phyloP scores from a whole-genome alignment of 2,329 filamentous ascomycete species.

The Ophiostoma quercus region DNA sequence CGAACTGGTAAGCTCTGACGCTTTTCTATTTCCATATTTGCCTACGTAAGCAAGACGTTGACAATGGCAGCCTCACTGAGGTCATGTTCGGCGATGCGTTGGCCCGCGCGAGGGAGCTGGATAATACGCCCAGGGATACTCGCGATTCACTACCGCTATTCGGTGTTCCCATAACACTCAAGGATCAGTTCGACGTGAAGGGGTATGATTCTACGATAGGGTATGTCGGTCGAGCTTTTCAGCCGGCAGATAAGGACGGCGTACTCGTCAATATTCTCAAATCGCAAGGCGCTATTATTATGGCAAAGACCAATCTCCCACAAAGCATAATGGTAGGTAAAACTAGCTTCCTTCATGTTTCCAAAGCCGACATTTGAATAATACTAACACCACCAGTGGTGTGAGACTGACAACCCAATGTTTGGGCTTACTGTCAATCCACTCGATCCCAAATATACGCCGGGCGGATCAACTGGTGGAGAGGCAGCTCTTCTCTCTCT shows the following conservation, averaged over 20 bases:
- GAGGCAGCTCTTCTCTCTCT: conserved; percentile 36
- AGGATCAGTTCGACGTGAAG: conserved; percentile 34
- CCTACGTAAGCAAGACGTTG: not conserved
- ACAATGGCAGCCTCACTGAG: conserved; percentile 37
- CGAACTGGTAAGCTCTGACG: not conserved
- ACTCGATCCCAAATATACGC: conserved; percentile 33
- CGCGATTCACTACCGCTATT: conserved; percentile 36
- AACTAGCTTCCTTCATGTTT: not conserved
- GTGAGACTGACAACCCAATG: conserved; percentile 37
- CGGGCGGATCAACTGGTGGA: conserved; percentile 38
- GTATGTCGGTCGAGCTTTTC: conserved; percentile 36
- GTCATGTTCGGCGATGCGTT: conserved; percentile 36
- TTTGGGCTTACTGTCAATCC: conserved; percentile 36
- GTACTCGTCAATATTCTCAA: conserved; percentile 30
- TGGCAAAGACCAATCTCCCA: conserved; percentile 30
- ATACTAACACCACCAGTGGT: conserved; percentile 22
- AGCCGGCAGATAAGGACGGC: conserved; percentile 16
- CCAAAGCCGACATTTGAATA: too few species aligned
- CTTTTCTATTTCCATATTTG: not conserved
- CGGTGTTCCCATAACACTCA: conserved; percentile 39
- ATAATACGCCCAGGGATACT: conserved; percentile 30
- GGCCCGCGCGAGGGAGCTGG: conserved; percentile 33
- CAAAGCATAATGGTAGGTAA: conserved; percentile 30
- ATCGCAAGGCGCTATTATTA: conserved; percentile 32
- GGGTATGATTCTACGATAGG: conserved; percentile 24